Evolutionary conservation across 2,329 filamentous ascomycete species (phyloP).

Genomic region (Cercospora sp.): DNA sequence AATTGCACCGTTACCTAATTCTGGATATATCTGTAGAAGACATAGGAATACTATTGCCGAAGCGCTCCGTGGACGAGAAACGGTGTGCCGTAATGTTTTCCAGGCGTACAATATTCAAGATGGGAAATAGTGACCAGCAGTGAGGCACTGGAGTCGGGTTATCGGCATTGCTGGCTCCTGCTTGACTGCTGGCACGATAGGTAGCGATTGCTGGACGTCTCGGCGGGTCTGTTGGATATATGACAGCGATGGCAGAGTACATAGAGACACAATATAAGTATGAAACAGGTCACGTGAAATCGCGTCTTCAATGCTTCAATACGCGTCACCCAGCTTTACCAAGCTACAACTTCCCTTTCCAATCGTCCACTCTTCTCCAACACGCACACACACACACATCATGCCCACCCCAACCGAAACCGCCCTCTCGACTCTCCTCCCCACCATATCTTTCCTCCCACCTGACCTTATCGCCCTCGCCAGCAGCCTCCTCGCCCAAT

Average conservation of each 20-base stretch:
- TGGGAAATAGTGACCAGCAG: background rate
- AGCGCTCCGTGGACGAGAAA: background rate
- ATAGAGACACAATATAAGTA: background rate
- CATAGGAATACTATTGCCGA: background rate
- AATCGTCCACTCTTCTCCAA: background rate
- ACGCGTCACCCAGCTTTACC: background rate
- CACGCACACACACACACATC: background rate
- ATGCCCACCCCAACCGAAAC: constrained; percentile 77
- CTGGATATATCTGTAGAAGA: background rate
- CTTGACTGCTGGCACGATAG: background rate
- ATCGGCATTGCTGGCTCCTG: background rate
- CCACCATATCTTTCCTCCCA: constrained; percentile 69
- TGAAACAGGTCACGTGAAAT: background rate
- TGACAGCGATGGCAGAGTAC: background rate
- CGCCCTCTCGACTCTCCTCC: constrained; percentile 70
- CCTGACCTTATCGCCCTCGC: constrained; percentile 70
- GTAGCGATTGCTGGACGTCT: background rate
- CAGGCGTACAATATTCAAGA: background rate
- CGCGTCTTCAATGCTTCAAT: background rate
- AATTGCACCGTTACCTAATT: background rate
- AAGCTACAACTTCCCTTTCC: background rate
- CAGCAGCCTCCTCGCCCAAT: constrained; percentile 74
- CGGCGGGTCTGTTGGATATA: background rate
- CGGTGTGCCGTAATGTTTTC: background rate
- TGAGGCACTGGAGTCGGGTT: background rate